Evolutionary conservation across 2,329 filamentous ascomycete species (phyloP), one percentile per base, ranked within the genome.

Genomic region (Alternaria viburni): DNA sequence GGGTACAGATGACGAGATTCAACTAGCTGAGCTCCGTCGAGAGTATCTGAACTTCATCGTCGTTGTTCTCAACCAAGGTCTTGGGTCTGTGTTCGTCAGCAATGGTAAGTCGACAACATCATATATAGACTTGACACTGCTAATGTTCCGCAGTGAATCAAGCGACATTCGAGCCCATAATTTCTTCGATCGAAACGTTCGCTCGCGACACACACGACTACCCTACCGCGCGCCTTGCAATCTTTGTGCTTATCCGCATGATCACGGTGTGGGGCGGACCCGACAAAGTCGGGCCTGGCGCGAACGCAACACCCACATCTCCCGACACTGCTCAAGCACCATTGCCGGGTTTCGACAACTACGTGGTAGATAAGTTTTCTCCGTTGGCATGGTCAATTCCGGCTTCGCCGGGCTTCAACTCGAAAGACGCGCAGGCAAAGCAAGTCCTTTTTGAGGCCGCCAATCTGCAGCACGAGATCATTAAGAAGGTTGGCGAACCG

Each of bases 41-140:
- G 95, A 99, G 77, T 99, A 97, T 74, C 86, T 99, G n/a, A 93
- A 93, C 59, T 98, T 99, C 79, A 84, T 99, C 66, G 88, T 93
- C 54, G 90, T 97, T 61, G 93, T 99, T 62, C 82, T 99, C 41
- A 93, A 93, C 78, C 96, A 99, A 76, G 92, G 96, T 59, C 88
- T 99, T 5, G 93, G 92, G 10, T 88, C 90, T 25, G 93, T 98
- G 12, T 89, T 99, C 45, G 91, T 99, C 67, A 97, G 93, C 75
- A 90, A 93, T 74, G 77, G 85, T 87, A 80, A 79, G 83, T 46
- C n/a, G 4, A 30, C 23, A 8, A 23, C 19, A 32, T 45, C 25
- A 28, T 3, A 25, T 5, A 11, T 23, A n/a, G 12, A 41, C n/a
- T 41, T 49, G n/a, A 36, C 17, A 45, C 23, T 49, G 17, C 68